These are phyloP conservation scores for Aspergillus ochraceus DNA, from an alignment of 2,329 filamentous ascomycete genomes.

Conservation along the genomic window DNA sequence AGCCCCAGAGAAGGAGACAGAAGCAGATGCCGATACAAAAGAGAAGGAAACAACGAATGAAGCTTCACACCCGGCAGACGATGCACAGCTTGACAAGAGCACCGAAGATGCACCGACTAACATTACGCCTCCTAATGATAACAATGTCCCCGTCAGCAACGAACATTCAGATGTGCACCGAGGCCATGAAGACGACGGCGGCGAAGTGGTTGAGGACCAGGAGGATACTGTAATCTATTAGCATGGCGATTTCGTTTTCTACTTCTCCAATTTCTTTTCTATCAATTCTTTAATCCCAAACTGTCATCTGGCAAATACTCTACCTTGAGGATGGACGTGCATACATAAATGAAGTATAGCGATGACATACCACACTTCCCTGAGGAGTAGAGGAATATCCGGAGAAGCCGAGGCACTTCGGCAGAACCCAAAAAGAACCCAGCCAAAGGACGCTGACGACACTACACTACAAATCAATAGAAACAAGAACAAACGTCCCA, in stretches of 20 bases:
- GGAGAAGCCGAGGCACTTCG: conserved; percentile 16
- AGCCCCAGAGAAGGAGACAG: conserved; percentile 6
- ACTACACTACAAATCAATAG: conserved; percentile 6
- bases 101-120: conserved; percentile 16
- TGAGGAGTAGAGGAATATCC: conserved; percentile 2
- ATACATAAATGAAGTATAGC: neutral
- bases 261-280: neutral
- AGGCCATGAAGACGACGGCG: conserved; percentile 65
- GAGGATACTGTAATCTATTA: conserved; percentile 92
- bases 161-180: conserved; percentile 44
- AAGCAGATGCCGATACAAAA: conserved; percentile 11
- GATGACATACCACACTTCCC: neutral
- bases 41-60: conserved; percentile 47
- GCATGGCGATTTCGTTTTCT: neutral
- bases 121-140: conserved; percentile 30
- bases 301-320: neutral
- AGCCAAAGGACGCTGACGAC: neutral
- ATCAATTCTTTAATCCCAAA: neutral
- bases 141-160: conserved; percentile 32
- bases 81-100: conserved; percentile 19
- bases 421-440: conserved; percentile 1
- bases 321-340: neutral
- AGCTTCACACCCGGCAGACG: conserved; percentile 33
- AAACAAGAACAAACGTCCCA: neutral
- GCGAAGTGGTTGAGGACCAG: conserved; percentile 77